These are phyloP conservation scores for Eimeria praecox DNA, from an alignment of 169 alveolate species.

Conservation along the genomic window DNA sequence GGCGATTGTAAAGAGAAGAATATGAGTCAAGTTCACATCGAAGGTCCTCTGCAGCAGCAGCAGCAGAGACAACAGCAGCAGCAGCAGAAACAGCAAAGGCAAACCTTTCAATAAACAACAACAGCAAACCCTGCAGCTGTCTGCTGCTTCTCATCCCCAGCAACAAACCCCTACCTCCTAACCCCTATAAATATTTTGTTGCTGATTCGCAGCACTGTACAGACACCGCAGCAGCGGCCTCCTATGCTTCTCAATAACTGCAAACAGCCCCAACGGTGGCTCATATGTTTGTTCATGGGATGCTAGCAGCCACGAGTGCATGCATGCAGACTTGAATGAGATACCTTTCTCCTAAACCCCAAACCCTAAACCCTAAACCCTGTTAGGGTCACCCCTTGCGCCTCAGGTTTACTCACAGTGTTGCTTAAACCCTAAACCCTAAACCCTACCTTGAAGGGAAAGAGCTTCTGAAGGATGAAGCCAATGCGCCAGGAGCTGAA, in stretches of 20 bases:
- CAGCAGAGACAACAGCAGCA: conserved; percentile 16
- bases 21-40: conserved; percentile 85
- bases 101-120: neutral
- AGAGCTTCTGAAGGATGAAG: conserved; percentile 84
- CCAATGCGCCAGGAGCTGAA: conserved; percentile 86
- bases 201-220: neutral
- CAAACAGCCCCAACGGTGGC: neutral
- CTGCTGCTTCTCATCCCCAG: neutral
- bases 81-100: neutral
- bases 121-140: neutral
- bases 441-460: conserved; percentile 84
- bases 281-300: neutral
- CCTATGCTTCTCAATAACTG: neutral
- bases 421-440: conserved; percentile 9
- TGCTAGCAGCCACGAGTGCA: too few species aligned
- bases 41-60: conserved; percentile 81
- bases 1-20: conserved; percentile 84
- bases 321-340: too few species aligned
- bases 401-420: neutral
- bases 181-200: too few species aligned
- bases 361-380: neutral
- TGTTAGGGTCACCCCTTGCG: neutral
- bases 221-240: neutral
- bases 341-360: too few species aligned
- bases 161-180: neutral